phyloP scores from a whole-genome alignment of 306 rosid species.

The Trifolium pratense region DNA sequence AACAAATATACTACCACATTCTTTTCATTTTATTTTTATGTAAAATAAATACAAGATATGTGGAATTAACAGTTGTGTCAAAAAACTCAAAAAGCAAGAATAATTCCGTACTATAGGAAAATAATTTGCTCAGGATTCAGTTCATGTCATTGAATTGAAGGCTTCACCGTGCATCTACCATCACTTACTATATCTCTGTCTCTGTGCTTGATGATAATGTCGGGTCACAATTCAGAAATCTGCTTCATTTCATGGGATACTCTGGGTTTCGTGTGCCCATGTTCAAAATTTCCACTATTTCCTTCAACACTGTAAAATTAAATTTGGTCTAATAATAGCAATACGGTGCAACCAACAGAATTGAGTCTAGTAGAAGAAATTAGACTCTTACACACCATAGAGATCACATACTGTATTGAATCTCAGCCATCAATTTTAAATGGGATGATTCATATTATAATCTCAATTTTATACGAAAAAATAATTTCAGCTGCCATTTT shows the following conservation, averaged over 20 bases:
- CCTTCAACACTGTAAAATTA: slow-evolving; percentile 2
- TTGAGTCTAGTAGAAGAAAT: no score
- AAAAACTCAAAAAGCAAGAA: slow-evolving; percentile 42
- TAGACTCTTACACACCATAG: no score
- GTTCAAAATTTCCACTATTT: slow-evolving; percentile 52
- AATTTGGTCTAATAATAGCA: background rate
- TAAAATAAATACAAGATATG: background rate
- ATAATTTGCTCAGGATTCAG: slow-evolving; percentile 44
- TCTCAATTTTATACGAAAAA: no score
- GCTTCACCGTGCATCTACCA: slow-evolving; percentile 41
- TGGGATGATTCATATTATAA: no score
- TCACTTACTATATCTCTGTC: slow-evolving; percentile 33
- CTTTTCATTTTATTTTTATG: background rate
- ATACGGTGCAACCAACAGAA: no score
- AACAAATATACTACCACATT: slow-evolving; percentile 28
- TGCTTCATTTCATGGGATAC: slow-evolving; percentile 42
- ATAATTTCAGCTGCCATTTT: no score
- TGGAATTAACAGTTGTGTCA: slow-evolving; percentile 35
- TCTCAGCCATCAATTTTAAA: no score
- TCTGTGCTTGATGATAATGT: slow-evolving; percentile 48
- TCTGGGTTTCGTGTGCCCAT: slow-evolving; percentile 52
- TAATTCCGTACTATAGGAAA: slow-evolving; percentile 53
- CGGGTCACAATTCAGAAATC: slow-evolving; percentile 50
- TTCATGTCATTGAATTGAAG: slow-evolving; percentile 47
- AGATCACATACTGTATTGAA: no score